Conservation (phyloP, 2,329 filamentous ascomycete species). For the Diaporthe ampelina region DNA sequence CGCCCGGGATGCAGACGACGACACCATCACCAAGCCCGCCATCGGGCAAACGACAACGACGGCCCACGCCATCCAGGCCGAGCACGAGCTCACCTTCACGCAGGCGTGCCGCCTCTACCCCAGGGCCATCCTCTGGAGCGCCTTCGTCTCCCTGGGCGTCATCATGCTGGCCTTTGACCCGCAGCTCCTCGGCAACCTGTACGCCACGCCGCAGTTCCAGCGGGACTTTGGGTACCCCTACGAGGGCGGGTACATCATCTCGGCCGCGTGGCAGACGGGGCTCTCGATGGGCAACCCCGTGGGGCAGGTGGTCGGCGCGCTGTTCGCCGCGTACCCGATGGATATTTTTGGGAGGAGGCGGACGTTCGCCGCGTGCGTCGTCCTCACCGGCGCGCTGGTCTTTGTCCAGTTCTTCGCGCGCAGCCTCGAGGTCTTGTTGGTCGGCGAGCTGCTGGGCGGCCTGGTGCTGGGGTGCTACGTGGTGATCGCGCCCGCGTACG, state of each 20-base stretch:
- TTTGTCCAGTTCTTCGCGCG: constrained; percentile 75
- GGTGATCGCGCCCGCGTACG: constrained; percentile 71
- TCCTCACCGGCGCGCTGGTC: constrained; percentile 64
- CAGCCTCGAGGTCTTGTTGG: constrained; percentile 67
- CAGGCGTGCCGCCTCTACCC: constrained; percentile 60
- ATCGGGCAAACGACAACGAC: constrained; percentile 38
- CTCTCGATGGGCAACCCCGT: constrained; percentile 68
- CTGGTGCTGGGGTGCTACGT: constrained; percentile 73
- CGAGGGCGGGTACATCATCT: constrained; percentile 57
- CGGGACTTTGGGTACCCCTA: constrained; percentile 67
- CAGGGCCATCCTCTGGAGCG: constrained; percentile 66
- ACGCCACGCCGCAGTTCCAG: constrained; percentile 70
- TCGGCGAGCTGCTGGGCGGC: constrained; percentile 72
- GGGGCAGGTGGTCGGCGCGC: constrained; percentile 69
- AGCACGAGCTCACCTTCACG: constrained; percentile 56
- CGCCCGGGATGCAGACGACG: constrained; percentile 28
- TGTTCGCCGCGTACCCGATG: constrained; percentile 63
- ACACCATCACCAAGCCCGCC: constrained; percentile 30
- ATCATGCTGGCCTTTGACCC: constrained; percentile 76
- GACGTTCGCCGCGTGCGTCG: constrained; percentile 60
- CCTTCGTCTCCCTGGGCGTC: constrained; percentile 71
- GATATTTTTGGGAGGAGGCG: constrained; percentile 60
- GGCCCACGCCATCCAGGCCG: constrained; percentile 52
- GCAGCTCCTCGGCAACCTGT: constrained; percentile 74
- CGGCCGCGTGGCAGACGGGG: constrained; percentile 61